phyloP scores from a whole-genome alignment of 2,329 filamentous ascomycete species.

The Hymenoscyphus albidus region DNA sequence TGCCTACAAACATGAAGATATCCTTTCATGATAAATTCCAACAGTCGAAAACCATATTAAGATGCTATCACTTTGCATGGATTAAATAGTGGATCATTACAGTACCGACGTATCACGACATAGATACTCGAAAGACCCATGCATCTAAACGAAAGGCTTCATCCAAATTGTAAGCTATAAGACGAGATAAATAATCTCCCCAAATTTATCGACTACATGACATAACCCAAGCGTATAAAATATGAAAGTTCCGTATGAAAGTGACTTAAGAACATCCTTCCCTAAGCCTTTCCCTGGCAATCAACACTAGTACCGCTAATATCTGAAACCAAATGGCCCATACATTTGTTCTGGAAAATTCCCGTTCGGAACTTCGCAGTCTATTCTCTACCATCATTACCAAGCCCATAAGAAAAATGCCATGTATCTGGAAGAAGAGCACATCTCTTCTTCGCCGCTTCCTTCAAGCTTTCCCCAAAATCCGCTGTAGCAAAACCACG shows the following conservation, averaged over 20 bases:
- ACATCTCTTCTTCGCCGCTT: background rate
- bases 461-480: conserved; percentile 2
- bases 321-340: background rate
- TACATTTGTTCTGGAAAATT: conserved; percentile 1
- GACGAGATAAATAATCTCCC: too few relatives aligned
- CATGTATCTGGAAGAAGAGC: background rate
- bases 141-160: too few relatives aligned
- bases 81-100: too few relatives aligned
- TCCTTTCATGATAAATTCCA: too few relatives aligned
- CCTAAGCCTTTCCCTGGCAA: background rate
- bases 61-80: too few relatives aligned
- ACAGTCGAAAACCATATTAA: too few relatives aligned
- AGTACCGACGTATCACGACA: too few relatives aligned
- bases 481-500: background rate
- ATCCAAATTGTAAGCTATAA: too few relatives aligned
- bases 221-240: too few relatives aligned
- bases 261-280: background rate
- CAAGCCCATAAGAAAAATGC: background rate
- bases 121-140: too few relatives aligned
- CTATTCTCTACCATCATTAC: background rate
- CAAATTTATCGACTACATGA: too few relatives aligned
- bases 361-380: background rate
- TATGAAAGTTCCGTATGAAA: background rate
- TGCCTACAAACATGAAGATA: too few relatives aligned
- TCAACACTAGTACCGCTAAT: conserved; percentile 3